Percentiles rank a stretch among this genome's conserved stretches.
These are phyloP conservation scores for Orbilia javanica DNA, from an alignment of 2,329 filamentous ascomycete species.

Conservation along the genomic window DNA sequence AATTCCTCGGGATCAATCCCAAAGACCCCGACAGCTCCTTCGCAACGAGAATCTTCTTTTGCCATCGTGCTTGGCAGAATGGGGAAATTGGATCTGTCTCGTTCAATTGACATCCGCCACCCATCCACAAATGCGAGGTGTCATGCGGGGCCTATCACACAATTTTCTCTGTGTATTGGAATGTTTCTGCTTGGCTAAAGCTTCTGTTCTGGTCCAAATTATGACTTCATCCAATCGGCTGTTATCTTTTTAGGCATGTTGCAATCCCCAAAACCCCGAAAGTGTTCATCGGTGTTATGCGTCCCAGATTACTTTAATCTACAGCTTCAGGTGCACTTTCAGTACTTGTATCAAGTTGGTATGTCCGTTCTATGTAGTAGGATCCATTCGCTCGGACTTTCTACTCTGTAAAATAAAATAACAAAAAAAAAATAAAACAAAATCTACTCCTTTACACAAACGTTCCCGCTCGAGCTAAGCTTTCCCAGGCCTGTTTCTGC, in stretches of 20 bases:
- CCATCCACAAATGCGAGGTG: slow-evolving; percentile 4
- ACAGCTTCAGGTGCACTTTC: not conserved
- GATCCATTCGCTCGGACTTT: slow-evolving; percentile 11
- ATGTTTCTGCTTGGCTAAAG: slow-evolving; percentile 31
- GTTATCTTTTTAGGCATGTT: slow-evolving; percentile 9
- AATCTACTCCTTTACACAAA: slow-evolving; percentile 11
- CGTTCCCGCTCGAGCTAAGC: slow-evolving; percentile 34
- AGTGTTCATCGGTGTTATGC: slow-evolving; percentile 5
- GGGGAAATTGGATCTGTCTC: slow-evolving; percentile 39
- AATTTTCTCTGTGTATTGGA: not conserved
- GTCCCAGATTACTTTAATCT: not conserved
- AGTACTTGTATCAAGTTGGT: not conserved
- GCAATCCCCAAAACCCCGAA: not conserved
- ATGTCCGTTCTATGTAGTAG: too few relatives aligned
- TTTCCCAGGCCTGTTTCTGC: slow-evolving; percentile 47
- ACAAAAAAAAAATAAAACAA: not conserved
- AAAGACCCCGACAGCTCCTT: slow-evolving; percentile 19
- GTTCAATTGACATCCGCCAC: slow-evolving; percentile 5
- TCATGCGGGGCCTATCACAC: not conserved
- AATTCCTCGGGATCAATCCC: slow-evolving; percentile 12
- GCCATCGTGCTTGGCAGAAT: not conserved
- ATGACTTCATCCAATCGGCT: slow-evolving; percentile 22
- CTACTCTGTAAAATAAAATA: not conserved
- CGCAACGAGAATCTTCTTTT: slow-evolving; percentile 16
- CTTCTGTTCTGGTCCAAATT: slow-evolving; percentile 13